Base-by-base conservation (phyloP, 2,329 filamentous ascomycete species). In the Beauveria australis region DNA sequence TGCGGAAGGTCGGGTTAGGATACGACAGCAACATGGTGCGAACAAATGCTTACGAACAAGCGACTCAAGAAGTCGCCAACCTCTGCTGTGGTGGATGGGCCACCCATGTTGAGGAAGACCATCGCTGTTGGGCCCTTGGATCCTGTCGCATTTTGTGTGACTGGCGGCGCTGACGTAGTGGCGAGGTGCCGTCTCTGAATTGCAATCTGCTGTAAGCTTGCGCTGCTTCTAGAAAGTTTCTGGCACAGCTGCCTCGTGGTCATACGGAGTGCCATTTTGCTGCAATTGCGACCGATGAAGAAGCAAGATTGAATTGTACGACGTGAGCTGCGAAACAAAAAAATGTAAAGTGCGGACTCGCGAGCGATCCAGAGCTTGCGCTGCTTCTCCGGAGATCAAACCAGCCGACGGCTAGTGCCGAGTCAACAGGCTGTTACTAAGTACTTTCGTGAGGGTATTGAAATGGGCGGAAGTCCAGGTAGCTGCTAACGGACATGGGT, bases 31-130 rank as follows among this genome's bases (percentile, higher is more conserved):
- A 52, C 10, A 55, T 54, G 46, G 40, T 47, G 54, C 61, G n/a
- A 59, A 44, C 57, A 14, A 46, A 47, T 48, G 75, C 89, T 62
- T 83, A 96, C 93, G 76, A 99, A 99, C 66, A 99, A 79, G 67
- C 92, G 86, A 73, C 89, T 94, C 53, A 99, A 78, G 71, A 97
- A 99, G 74, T 88, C 86, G 67, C 88, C 87, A 41, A 99, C 94
- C 77, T 99, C 92, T 66, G 87, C 84, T 5, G 88, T 89, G 4
- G 89, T 96, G 1, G 91, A 89, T 3, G 94, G 94, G 0, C 94
- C 94, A 63, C 94, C 94, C 94, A 99, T 99, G 76, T 99, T 99
- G 77, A 99, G 85, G 71, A 99, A 97, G 16, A 99, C 94, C 86
- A 99, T 97, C 48, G 94, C 94, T 5, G 94, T 99, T 8, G 92